A percentile compares a stretch with the other conserved stretches of the same genome.
Conservation (phyloP, 768 basidiomycete species). For the Mycena maculata region DNA sequence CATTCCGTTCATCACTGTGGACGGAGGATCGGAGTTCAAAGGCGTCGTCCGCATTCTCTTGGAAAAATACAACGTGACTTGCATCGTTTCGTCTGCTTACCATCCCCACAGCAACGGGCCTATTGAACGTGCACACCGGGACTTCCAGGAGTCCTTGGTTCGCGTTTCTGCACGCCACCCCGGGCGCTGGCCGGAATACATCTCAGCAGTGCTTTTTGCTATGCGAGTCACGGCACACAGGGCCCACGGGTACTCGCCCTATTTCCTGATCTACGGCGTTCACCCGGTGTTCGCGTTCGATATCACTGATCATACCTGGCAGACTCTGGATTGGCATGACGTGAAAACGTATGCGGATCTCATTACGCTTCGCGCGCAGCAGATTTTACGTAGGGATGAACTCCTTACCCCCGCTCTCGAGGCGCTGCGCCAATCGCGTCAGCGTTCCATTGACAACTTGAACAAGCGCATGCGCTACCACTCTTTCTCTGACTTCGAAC, state of each 20-base stretch:
- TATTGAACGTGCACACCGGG: not conserved
- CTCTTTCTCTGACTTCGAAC: no score
- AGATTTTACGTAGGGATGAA: slow-evolving; percentile 37
- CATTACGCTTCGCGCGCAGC: slow-evolving; percentile 35
- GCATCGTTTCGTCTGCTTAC: not conserved
- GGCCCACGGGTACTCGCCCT: slow-evolving; percentile 46
- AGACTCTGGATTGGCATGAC: slow-evolving; percentile 39
- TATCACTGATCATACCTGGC: slow-evolving; percentile 43
- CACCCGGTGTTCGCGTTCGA: slow-evolving; percentile 46
- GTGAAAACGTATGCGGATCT: slow-evolving; percentile 40
- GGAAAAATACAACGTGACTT: not conserved
- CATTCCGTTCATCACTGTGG: slow-evolving; percentile 37
- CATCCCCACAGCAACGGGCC: slow-evolving; percentile 4
- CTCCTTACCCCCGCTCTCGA: slow-evolving; percentile 25
- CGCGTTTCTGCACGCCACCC: not conserved
- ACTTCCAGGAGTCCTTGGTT: not conserved
- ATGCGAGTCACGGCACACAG: slow-evolving; percentile 40
- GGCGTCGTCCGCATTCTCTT: slow-evolving; percentile 25
- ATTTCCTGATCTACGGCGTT: slow-evolving; percentile 45
- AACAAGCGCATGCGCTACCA: no score
- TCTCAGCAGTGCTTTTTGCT: slow-evolving; percentile 37
- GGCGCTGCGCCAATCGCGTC: slow-evolving; percentile 21
- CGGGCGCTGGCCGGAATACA: not conserved
- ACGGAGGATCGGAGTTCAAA: slow-evolving; percentile 46
- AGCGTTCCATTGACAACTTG: slow-evolving; percentile 39